phyloP scores from a whole-genome alignment of 1,284 basidiomycete species.

The Fomitopsis pinicola region DNA sequence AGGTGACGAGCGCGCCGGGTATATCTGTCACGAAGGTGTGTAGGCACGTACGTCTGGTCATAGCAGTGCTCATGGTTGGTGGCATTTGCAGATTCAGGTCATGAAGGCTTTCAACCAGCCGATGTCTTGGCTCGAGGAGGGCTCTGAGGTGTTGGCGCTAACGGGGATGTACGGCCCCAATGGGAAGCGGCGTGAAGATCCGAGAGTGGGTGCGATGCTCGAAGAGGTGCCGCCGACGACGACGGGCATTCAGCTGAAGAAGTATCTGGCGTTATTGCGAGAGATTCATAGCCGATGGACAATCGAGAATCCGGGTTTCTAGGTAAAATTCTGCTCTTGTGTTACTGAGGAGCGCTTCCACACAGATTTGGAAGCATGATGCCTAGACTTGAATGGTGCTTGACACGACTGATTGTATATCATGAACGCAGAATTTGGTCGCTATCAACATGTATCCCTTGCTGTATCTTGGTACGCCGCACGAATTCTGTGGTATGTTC shows the following conservation, averaged over 20 bases:
- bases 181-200: conserved; percentile 45
- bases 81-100: conserved; percentile 44
- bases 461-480: not conserved
- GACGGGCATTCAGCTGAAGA: conserved; percentile 39
- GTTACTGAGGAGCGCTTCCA: not conserved
- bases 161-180: conserved; percentile 52
- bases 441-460: not conserved
- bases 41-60: not conserved
- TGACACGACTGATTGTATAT: too few relatives aligned
- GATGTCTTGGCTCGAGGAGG: conserved; percentile 39
- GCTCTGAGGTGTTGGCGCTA: conserved; percentile 47
- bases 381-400: too few relatives aligned
- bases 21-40: conserved; percentile 23
- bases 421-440: not conserved
- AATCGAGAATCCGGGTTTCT: conserved; percentile 14
- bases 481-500: not conserved
- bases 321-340: not conserved
- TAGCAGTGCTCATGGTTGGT: not conserved
- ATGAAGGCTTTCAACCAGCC: conserved; percentile 46
- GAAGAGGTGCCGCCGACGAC: conserved; percentile 37
- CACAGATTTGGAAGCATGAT: too few relatives aligned
- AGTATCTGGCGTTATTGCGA: conserved; percentile 43
- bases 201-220: conserved; percentile 45
- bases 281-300: conserved; percentile 35
- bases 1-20: conserved; percentile 16